phyloP scores from a whole-genome alignment of 179 eudicot species.

The Sideroxylon spinosum region DNA sequence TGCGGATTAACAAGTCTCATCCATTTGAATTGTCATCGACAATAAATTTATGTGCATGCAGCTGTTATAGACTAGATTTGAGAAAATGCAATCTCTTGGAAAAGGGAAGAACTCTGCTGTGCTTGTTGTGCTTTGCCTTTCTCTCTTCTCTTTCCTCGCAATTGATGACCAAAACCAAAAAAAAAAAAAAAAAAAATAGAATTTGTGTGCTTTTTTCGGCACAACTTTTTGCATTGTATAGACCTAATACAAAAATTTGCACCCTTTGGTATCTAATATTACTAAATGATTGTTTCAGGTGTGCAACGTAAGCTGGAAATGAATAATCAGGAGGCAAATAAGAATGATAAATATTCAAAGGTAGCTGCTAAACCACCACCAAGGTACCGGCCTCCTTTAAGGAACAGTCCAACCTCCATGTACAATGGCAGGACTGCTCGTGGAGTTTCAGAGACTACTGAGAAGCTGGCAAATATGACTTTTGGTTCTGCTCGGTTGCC shows the following conservation, averaged over 20 bases:
- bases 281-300: slow-evolving; percentile 28
- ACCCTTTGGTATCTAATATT: neutral
- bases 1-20: neutral
- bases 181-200: no score
- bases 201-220: neutral
- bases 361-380: slow-evolving; percentile 41
- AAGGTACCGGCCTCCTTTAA: slow-evolving; percentile 75
- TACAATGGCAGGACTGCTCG: slow-evolving; percentile 39
- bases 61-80: neutral
- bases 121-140: no score
- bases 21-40: neutral
- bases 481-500: slow-evolving; percentile 46
- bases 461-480: slow-evolving; percentile 62
- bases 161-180: no score
- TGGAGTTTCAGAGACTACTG: slow-evolving; percentile 58
- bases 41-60: neutral
- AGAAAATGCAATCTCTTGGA: neutral
- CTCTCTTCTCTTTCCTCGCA: no score
- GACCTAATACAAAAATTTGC: no score
- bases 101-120: no score
- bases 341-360: slow-evolving; percentile 49
- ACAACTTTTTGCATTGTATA: neutral
- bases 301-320: slow-evolving; percentile 86
- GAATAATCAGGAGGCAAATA: slow-evolving; percentile 58
- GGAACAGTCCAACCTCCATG: slow-evolving; percentile 55